A percentile compares a stretch with the other conserved stretches of the same genome.
Evolutionary conservation across 1,284 basidiomycete species (phyloP).

Genomic region (Tetrapyrgos nigripes): DNA sequence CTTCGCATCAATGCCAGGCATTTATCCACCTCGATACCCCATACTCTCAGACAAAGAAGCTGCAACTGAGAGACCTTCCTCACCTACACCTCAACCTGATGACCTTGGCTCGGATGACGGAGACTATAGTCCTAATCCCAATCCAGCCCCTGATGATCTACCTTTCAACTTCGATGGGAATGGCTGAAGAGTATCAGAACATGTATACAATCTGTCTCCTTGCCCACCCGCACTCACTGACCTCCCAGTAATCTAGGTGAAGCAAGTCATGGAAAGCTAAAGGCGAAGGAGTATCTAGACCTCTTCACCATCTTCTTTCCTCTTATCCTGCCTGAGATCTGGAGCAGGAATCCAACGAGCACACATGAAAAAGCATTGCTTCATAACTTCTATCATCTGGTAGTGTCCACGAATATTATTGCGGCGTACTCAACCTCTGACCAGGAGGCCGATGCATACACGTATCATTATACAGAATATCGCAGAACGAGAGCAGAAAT

Average conservation of each 20-base stretch:
- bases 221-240: conserved; percentile 15
- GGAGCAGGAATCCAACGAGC: conserved; percentile 10
- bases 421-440: conserved; percentile 15
- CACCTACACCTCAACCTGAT: neutral
- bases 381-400: conserved; percentile 17
- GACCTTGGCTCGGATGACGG: neutral
- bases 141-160: neutral
- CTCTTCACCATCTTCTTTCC: conserved; percentile 17
- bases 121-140: neutral
- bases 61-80: neutral
- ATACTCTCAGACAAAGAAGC: neutral
- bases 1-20: neutral
- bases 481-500: too few species aligned
- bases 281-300: conserved; percentile 21
- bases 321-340: conserved; percentile 18
- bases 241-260: conserved; percentile 22
- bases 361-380: neutral
- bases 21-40: neutral
- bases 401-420: conserved; percentile 19
- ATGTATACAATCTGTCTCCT: conserved; percentile 7
- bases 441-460: conserved; percentile 12
- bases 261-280: conserved; percentile 21
- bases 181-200: conserved; percentile 2
- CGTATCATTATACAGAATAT: too few species aligned
- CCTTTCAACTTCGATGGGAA: neutral